Conservation (phyloP, 129 eudicot species). For the Daucus carota region DH1_v3.0 NC_030384.2:27895501-27896000, state of each 20-base stretch:
- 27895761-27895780: background rate
- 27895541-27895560: background rate
- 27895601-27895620: no score
- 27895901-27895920: background rate
- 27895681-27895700: background rate
- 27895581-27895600: background rate
- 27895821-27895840: background rate
- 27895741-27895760: background rate
- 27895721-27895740: background rate
- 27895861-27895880: background rate
- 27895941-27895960: slow-evolving; percentile 3
- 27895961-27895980: background rate
- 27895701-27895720: background rate
- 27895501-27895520: background rate
- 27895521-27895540: background rate
- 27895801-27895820: background rate
- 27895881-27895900: background rate
- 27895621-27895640: no score
- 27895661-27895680: background rate
- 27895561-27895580: background rate
- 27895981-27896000: background rate
- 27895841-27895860: background rate
- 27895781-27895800: background rate
- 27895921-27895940: background rate
- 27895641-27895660: background rate